Conservation (phyloP, 805 yeast genomes). For the Candida gorgasii region DNA sequence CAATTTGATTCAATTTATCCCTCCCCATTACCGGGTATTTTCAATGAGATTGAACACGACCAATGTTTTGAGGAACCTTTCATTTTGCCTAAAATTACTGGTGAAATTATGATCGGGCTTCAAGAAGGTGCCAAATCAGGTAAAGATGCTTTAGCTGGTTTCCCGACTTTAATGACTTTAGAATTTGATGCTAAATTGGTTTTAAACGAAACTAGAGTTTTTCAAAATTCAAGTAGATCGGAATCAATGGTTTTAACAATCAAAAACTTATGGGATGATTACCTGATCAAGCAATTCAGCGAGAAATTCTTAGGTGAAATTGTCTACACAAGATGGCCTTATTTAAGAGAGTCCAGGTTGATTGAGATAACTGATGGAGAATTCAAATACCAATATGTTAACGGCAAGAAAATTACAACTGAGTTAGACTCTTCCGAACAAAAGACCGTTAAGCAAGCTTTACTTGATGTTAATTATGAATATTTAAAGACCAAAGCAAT, state of each 20-base stretch:
- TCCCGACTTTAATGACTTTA: slow-evolving; percentile 78
- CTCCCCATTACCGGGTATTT: slow-evolving; percentile 76
- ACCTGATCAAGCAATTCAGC: slow-evolving; percentile 64
- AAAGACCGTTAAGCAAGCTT: slow-evolving; percentile 45
- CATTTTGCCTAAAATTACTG: slow-evolving; percentile 50
- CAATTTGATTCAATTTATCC: slow-evolving; percentile 66
- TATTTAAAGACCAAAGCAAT: slow-evolving; percentile 64
- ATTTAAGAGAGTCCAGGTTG: slow-evolving; percentile 75
- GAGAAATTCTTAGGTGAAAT: slow-evolving; percentile 58
- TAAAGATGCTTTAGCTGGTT: slow-evolving; percentile 76
- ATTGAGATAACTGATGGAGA: slow-evolving; percentile 59
- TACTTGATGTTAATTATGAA: slow-evolving; percentile 37
- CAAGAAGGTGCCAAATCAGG: slow-evolving; percentile 70
- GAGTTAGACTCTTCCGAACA: slow-evolving; percentile 23
- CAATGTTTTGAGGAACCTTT: slow-evolving; percentile 70
- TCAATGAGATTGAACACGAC: slow-evolving; percentile 75
- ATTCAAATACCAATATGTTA: slow-evolving; percentile 43
- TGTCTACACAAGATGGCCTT: slow-evolving; percentile 90
- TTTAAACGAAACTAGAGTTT: slow-evolving; percentile 68
- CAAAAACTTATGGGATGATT: slow-evolving; percentile 53
- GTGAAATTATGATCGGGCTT: slow-evolving; percentile 53
- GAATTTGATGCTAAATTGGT: slow-evolving; percentile 58
- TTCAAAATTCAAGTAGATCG: slow-evolving; percentile 81
- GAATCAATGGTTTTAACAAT: slow-evolving; percentile 75
- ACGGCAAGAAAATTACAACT: slow-evolving; percentile 4